Evolutionary conservation across 768 basidiomycete species (phyloP), one percentile per base, ranked within the genome.

Genomic region (Leccinum arenicola): DNA sequence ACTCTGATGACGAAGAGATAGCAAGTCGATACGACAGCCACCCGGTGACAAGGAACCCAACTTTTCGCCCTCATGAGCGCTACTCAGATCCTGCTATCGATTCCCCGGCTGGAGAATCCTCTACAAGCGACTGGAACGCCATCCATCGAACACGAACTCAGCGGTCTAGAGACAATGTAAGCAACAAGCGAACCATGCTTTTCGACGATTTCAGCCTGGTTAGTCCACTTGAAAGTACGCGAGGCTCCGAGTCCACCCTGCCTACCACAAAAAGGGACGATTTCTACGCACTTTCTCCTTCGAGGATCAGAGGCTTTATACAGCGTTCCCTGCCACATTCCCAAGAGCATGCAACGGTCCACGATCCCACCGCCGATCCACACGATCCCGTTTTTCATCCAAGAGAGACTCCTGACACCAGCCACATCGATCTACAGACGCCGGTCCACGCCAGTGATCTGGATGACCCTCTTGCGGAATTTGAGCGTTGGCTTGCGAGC

Each of bases 401-500:
- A 50, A 52, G 25, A n/a, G 38, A 35, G 10, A 9, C 14, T 36
- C 15, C 48, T 10, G 52, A 49, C 40, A 50, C 25, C 17, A 40
- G 43, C 8, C 14, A 4, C 23, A 21, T 54, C 57, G 21, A 38
- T 23, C 17, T 54, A 36, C 38, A 38, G 19, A 36, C 11, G 14
- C 29, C 35, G 12, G 17, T 35, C 52, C 52, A 57, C 21, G 10
- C 43, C 12, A 38, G 35, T 11, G 50, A 55, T n/a, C 29, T 7
- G 17, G 50, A 68, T n/a, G 82, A 87, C 52, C 80, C 84, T 52
- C 78, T 88, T 52, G 85, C 82, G 5, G 86, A 87, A 61, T 77
- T 91, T 29, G 85, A 89, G 59, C 82, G 78, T 49, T 91, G 86
- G 86, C 70, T 91, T 64, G 76, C 81, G 31, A 88, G 88, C 66